Evolutionary conservation across 2,329 filamentous ascomycete species (phyloP), one percentile per base, ranked within the genome.

Genomic region (Diaporthe humulicola): DNA sequence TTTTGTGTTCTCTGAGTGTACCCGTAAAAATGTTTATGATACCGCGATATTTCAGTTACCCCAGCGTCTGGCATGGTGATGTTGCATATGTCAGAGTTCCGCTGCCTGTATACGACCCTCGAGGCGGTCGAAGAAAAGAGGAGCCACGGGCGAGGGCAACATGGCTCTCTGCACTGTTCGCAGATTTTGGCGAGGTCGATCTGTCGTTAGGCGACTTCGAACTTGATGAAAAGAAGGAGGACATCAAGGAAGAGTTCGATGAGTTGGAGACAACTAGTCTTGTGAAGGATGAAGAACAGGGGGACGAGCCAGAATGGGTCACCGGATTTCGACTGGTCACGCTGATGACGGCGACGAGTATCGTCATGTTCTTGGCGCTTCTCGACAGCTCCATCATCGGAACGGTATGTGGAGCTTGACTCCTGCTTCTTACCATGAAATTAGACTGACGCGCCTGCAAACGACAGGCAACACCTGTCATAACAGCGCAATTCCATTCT

Each of bases 401-500:
- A 25, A 60, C 56, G 22, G 56, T 60, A 25, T 14, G 56, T 60
- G 12, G 33, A 40, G 19, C 5, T n/a, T 22, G 10, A 15, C 4
- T 38, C 19, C 19, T 25, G 19, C 22, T 38, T 38, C 6, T 6
- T 14, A 33, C 4, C 9, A 36, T 25, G 36, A 15, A 12, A n/a
- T 14, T 15, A 15, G 30, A 60, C 36, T 60, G 17, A 58, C 28
- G 12, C 25, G 22, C 12, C 10, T 22, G 22, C 36, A 38, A 60
- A 60, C 12, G 10, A 38, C 10, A 60, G 56, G 56, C 56, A 38
- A 25, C 22, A 25, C 56, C 56, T n/a, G 56, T 60, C 22, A 70
- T 28, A 38, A 42, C 52, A 40, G 80, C 69, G 15, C 25, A 67
- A 22, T 67, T 67, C n/a, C 40, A 48, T 30, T 67, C 61, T 22